Evolutionary conservation across 1,139 yeast genomes (phyloP).

Genomic region (Debaryomyces sp.): DNA sequence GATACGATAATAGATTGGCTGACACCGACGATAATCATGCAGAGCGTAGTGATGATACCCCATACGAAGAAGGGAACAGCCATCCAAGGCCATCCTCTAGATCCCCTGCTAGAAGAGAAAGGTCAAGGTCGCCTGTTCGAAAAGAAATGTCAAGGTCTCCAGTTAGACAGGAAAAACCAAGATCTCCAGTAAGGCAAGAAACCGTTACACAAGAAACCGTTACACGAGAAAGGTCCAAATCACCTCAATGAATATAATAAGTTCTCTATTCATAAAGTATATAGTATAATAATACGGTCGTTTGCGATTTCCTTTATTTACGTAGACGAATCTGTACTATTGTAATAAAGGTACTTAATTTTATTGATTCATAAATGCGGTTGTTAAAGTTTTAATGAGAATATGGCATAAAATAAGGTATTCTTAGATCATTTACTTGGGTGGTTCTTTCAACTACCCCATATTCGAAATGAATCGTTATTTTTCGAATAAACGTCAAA

Average conservation of each 20-base stretch:
- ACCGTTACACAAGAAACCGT: slow-evolving; percentile 9
- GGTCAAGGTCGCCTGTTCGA: slow-evolving; percentile 48
- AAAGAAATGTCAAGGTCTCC: slow-evolving; percentile 13
- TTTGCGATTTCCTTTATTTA: not conserved
- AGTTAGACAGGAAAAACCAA: slow-evolving; percentile 10
- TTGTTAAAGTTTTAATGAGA: too few relatives aligned
- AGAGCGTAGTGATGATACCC: slow-evolving; percentile 14
- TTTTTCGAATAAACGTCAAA: too few relatives aligned
- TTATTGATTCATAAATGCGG: too few relatives aligned
- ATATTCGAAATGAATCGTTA: too few relatives aligned
- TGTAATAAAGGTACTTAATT: too few relatives aligned
- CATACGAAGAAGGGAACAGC: slow-evolving; percentile 28
- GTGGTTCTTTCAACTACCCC: too few relatives aligned
- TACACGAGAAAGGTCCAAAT: not conserved
- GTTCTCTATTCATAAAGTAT: not conserved
- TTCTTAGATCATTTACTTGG: too few relatives aligned
- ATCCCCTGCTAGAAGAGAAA: slow-evolving; percentile 40
- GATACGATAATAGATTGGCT: slow-evolving; percentile 20
- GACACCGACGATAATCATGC: slow-evolving; percentile 12
- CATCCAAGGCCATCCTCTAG: slow-evolving; percentile 44
- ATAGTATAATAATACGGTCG: not conserved
- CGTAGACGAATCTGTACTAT: not conserved
- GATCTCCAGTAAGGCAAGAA: not conserved
- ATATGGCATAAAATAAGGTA: too few relatives aligned
- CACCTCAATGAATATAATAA: not conserved